Conservation (phyloP, 345 rosid genomes). For the Lepidium sativum region DNA sequence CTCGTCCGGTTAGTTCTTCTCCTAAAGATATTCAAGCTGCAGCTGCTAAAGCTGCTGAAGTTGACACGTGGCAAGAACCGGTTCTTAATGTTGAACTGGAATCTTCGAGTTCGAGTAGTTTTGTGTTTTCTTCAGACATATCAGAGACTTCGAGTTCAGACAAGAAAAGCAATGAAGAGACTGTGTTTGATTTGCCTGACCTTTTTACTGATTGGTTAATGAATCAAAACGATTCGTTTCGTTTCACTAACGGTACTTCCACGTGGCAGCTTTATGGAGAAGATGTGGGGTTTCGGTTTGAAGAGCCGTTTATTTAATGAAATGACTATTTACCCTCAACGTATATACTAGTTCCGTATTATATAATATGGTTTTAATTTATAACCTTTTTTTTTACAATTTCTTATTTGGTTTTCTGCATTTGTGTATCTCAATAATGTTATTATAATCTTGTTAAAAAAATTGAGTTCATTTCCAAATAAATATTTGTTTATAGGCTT, state of each 20-base stretch:
- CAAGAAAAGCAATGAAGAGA: slow-evolving; percentile 37
- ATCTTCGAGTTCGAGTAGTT: slow-evolving; percentile 17
- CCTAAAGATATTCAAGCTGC: slow-evolving; percentile 83
- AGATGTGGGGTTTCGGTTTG: slow-evolving; percentile 43
- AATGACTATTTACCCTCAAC: slow-evolving; percentile 11
- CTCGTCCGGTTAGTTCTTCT: slow-evolving; percentile 52
- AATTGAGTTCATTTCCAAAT: not conserved
- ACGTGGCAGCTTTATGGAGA: slow-evolving; percentile 58
- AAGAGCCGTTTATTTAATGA: slow-evolving; percentile 47
- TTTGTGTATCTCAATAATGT: not conserved
- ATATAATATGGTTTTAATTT: not conserved
- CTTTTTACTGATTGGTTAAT: slow-evolving; percentile 38
- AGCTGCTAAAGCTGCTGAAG: slow-evolving; percentile 63
- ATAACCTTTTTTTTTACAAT: not conserved
- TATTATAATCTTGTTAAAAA: not conserved
- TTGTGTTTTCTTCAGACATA: slow-evolving; percentile 20
- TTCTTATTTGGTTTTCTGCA: not conserved
- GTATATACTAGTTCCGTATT: not conserved
- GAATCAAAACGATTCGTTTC: slow-evolving; percentile 28
- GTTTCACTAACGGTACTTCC: slow-evolving; percentile 27
- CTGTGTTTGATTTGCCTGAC: slow-evolving; percentile 84
- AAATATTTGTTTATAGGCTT: too few relatives aligned
- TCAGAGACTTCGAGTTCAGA: slow-evolving; percentile 30
- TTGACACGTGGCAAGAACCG: slow-evolving; percentile 27
- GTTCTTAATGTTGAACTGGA: not conserved